These are phyloP conservation scores for Talaromyces atroroseus DNA, from an alignment of 2,329 filamentous ascomycete species.

Conservation along the genomic window DNA sequence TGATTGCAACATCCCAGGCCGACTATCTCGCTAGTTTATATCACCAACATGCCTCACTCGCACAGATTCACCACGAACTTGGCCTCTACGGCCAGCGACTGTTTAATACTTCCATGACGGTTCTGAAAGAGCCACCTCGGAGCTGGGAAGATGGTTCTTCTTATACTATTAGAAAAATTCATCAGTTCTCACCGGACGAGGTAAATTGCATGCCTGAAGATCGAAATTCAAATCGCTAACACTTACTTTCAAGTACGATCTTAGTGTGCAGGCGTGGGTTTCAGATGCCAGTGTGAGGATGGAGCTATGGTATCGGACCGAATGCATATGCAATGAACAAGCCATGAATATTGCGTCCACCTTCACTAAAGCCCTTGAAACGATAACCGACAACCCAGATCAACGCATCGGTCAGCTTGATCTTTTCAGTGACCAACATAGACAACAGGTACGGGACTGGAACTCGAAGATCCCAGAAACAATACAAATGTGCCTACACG, in stretches of 20 bases:
- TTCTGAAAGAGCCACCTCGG: not conserved
- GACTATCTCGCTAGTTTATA: constrained; percentile 1
- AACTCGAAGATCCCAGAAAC: not conserved
- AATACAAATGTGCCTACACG: constrained; percentile 4
- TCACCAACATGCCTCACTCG: constrained; percentile 1
- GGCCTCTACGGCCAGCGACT: not conserved
- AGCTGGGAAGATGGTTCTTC: not conserved
- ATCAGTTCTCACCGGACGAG: not conserved
- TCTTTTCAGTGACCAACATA: not conserved
- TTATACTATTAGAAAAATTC: not conserved
- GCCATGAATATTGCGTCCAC: not conserved
- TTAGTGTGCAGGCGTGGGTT: not conserved
- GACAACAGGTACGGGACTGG: not conserved
- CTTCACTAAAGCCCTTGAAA: constrained; percentile 1
- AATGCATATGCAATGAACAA: not conserved
- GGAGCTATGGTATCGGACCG: not conserved
- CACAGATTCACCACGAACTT: constrained; percentile 1
- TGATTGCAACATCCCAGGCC: not conserved
- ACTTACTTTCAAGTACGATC: constrained; percentile 1
- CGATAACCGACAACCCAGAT: not conserved
- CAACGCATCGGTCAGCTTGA: not conserved
- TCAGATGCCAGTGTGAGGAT: not conserved
- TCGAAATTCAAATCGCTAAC: not conserved
- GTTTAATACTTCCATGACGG: constrained; percentile 4
- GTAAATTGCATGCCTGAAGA: not conserved